Base-by-base conservation (phyloP, 371 early-diverging fungal species). In the Mucor mucedo region DNA sequence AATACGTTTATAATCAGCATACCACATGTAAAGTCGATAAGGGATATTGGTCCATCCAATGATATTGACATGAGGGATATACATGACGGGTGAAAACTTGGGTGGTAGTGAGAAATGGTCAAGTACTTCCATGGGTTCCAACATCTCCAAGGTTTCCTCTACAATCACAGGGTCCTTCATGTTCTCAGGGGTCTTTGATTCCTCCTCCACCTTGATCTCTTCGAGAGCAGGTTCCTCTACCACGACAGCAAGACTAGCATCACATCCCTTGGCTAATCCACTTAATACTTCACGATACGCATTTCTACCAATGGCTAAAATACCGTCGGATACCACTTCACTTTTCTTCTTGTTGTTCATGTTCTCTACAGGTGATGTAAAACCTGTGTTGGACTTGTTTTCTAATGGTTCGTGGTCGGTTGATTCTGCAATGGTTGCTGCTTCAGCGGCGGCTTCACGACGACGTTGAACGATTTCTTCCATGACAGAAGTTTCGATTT, bases 41-140 rank as follows among this genome's bases (percentile, higher is more conserved):
- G 86, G 88, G 55, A 87, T 75, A 60, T 87, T 88, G 35, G 72
- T 71, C 87, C 88, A 87, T 40, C 89, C 89, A 62, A 83, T 83
- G 50, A 87, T 76, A 65, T 89, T 89, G 55, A 84, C 76, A 62
- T 86, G 87, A 33, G 85, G 88, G 54, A 89, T 76, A 63, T 86
- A 89, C 57, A 86, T 84, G n/a, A 89, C 67, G 44, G 87, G 82
- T 21, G 84, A 81, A 13, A 88, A 66, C 7, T 76, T 72, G 9
- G 84, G 65, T 27, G 84, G 84, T 35, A 84, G 50, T 52, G 82
- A 82, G 57, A 84, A 82, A 45, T 72, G 52, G 21, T n/a, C n/a
- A n/a, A n/a, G n/a, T n/a, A n/a, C n/a, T n/a, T n/a, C n/a, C n/a
- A n/a, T n/a, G 33, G 9, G 27, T 27, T 44, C 30, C 8, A 27